Conservation (phyloP, 192 early-diverging fungal species). For the Geosiphon pyriformis region DNA sequence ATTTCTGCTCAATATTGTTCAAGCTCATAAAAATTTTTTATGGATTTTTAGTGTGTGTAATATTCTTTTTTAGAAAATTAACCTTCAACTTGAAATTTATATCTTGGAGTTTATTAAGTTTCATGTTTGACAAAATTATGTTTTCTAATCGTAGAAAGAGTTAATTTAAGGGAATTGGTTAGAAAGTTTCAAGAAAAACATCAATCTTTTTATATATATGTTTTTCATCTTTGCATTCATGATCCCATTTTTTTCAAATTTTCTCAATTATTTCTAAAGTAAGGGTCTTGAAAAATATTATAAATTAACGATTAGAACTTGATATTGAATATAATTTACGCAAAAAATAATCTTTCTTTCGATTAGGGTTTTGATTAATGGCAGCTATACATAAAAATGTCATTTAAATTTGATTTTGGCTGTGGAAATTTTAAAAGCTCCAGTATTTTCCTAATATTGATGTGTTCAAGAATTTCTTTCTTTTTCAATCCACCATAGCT, state of each 20-base stretch:
- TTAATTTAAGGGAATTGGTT: too few relatives aligned
- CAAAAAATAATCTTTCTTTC: constrained; percentile 18
- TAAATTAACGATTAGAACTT: too few relatives aligned
- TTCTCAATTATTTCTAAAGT: constrained; percentile 9
- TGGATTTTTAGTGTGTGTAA: too few relatives aligned
- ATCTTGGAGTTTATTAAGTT: too few relatives aligned
- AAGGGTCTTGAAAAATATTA: constrained; percentile 20
- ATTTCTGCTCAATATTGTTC: too few relatives aligned
- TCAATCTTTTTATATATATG: background rate
- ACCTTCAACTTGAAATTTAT: too few relatives aligned
- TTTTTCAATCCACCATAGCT: background rate
- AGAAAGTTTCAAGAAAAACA: too few relatives aligned
- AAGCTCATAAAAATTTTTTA: too few relatives aligned
- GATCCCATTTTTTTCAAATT: constrained; percentile 24
- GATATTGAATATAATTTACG: constrained; percentile 6
- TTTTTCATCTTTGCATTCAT: constrained; percentile 18
- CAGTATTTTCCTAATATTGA: background rate
- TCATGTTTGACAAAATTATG: too few relatives aligned
- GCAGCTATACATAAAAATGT: background rate
- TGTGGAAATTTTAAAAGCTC: background rate
- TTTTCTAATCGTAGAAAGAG: too few relatives aligned
- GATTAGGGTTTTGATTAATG: background rate
- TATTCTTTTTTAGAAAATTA: too few relatives aligned
- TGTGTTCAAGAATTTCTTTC: background rate
- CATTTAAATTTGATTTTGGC: background rate